These are phyloP conservation scores for Fraxinus americana DNA, from an alignment of 257 asterid genomes.

Conservation along the genomic window DNA sequence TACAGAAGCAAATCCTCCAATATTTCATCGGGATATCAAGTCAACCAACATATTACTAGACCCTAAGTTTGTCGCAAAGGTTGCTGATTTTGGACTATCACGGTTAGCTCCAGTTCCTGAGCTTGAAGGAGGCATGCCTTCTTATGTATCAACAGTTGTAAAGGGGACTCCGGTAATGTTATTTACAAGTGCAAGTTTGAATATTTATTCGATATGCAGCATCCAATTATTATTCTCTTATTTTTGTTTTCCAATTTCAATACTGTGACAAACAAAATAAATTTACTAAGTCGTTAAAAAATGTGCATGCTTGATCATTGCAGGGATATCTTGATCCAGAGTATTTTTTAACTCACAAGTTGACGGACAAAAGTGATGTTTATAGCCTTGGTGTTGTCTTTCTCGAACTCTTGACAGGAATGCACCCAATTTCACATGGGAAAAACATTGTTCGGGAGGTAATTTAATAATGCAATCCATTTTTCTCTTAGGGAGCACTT, in stretches of 20 bases:
- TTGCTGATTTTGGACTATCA: slow-evolving; percentile 96
- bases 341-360: slow-evolving; percentile 85
- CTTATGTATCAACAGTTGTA: slow-evolving; percentile 89
- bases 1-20: slow-evolving; percentile 96
- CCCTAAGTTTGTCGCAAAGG: slow-evolving; percentile 73
- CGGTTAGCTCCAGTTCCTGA: slow-evolving; percentile 87
- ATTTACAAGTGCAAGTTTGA: neutral
- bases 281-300: neutral
- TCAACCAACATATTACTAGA: slow-evolving; percentile 89
- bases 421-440: slow-evolving; percentile 96
- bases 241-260: neutral
- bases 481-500: neutral
- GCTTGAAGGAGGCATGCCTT: slow-evolving; percentile 72
- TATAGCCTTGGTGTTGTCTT: slow-evolving; percentile 97
- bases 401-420: slow-evolving; percentile 85
- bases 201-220: neutral
- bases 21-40: slow-evolving; percentile 97
- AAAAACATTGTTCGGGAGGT: slow-evolving; percentile 99
- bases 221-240: neutral
- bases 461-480: slow-evolving; percentile 8
- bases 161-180: slow-evolving; percentile 94
- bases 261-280: neutral
- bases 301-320: slow-evolving; percentile 17
- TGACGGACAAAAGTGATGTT: slow-evolving; percentile 96
- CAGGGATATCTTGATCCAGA: slow-evolving; percentile 99